Evolutionary conservation across 2,329 filamentous ascomycete genomes (phyloP), one percentile per base, ranked within the genome.

Genomic region (Diplodia mutila): DNA sequence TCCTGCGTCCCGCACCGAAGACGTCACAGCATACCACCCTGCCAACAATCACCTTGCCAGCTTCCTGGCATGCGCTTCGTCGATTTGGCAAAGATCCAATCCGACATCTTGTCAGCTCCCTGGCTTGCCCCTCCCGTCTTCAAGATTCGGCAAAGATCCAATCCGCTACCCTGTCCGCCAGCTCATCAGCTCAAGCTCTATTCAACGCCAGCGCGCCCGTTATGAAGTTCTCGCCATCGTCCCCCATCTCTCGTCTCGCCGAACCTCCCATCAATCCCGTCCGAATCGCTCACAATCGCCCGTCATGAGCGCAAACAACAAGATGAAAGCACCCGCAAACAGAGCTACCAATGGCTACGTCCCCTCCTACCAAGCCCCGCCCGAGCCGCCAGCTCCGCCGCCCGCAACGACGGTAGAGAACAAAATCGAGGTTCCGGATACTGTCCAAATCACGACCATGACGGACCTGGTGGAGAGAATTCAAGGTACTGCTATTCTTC

Each of bases 351-450:
- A 61, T 23, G 32, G 61, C 53, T 68, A 68, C 46, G 42, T 57
- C 23, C 67, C 67, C 18, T 29, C 52, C 12, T 66, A 68, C 25
- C 34, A 53, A 9, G 39, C 67, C 2, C 53, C 59, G n/a, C 53
- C 61, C 34, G 57, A 61, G 12, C 49, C 61, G 12, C 67, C 61
- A 18, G 46, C 52, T 23, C 34, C 53, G 7, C n/a, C 46, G 11
- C 61, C 67, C 8, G 53, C 61, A 9, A 61, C 67, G 0, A 65
- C 59, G 42, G 67, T 68, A 18, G 61, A 65, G 16, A 68, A 66
- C 55, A 68, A 68, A 32, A 66, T 68, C 23, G 46, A 68, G 21
- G 37, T 68, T 39, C 67, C 67, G 2, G 16, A 27, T 7, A 57
- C 46, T 3, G 27, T 68, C 18, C 25, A 68, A 6, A 53, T 68